Conservation (phyloP, 2,329 filamentous ascomycete genomes). For the Trichophaea hybrida region DNA sequence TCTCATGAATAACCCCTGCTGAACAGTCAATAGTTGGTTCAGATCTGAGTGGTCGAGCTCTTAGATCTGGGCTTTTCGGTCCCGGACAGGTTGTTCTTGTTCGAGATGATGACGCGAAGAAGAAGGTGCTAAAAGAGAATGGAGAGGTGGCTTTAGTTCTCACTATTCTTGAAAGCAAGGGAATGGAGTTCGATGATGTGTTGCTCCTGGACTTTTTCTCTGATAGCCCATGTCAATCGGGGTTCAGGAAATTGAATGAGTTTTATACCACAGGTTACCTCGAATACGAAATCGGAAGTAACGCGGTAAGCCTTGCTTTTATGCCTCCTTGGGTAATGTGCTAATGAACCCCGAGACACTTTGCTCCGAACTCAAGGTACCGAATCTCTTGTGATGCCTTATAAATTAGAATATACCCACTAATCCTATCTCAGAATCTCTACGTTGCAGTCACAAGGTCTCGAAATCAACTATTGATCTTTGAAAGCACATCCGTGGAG, state of each 20-base stretch:
- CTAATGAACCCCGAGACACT: background rate
- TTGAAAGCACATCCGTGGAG: constrained; percentile 10
- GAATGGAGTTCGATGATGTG: constrained; percentile 31
- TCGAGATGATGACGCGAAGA: constrained; percentile 27
- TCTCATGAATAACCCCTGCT: too few species aligned
- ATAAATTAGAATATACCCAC: too few species aligned
- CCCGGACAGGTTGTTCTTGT: constrained; percentile 31
- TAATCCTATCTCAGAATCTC: constrained; percentile 21
- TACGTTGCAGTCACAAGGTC: constrained; percentile 29
- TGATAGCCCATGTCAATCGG: background rate
- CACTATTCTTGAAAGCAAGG: constrained; percentile 30
- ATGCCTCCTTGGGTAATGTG: background rate
- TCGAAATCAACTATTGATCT: constrained; percentile 20
- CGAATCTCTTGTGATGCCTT: too few species aligned
- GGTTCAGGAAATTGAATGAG: background rate
- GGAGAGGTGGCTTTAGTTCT: constrained; percentile 28
- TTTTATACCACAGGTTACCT: background rate
- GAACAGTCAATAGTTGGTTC: too few species aligned
- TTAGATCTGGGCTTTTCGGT: constrained; percentile 23
- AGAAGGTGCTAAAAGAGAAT: constrained; percentile 23
- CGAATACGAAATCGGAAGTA: too few species aligned
- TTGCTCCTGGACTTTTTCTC: constrained; percentile 23
- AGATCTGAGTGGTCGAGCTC: too few species aligned
- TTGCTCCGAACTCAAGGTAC: constrained; percentile 19
- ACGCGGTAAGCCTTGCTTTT: background rate